Conservation (phyloP, 129 eudicot species). For the Chrysanthemum lavandulifolium region DNA sequence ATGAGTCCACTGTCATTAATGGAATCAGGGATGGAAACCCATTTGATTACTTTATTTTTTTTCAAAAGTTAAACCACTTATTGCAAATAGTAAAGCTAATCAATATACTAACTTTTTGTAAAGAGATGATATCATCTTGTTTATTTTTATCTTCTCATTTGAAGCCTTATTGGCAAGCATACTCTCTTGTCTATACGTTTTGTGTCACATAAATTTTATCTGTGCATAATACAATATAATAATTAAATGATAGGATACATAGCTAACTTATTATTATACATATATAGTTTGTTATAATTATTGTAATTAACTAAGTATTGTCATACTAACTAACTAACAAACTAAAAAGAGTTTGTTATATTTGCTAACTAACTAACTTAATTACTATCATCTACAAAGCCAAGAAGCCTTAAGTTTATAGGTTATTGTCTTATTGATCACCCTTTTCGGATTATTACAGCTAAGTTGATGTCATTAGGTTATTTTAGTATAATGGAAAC, state of each 20-base stretch:
- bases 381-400: too few relatives aligned
- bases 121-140: slow-evolving; percentile 36
- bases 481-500: too few relatives aligned
- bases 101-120: slow-evolving; percentile 23
- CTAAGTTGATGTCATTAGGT: too few relatives aligned
- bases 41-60: slow-evolving; percentile 37
- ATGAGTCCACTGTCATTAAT: slow-evolving; percentile 36
- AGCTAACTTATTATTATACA: not conserved
- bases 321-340: too few relatives aligned
- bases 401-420: too few relatives aligned
- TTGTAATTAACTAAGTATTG: too few relatives aligned
- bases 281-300: too few relatives aligned
- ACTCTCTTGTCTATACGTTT: slow-evolving; percentile 6
- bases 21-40: slow-evolving; percentile 45
- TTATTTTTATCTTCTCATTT: slow-evolving; percentile 16
- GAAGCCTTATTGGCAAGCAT: slow-evolving; percentile 21
- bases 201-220: not conserved
- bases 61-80: slow-evolving; percentile 32
- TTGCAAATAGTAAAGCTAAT: slow-evolving; percentile 32
- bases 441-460: too few relatives aligned
- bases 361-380: too few relatives aligned
- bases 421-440: too few relatives aligned
- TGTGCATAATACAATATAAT: not conserved
- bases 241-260: not conserved
- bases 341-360: too few relatives aligned